phyloP scores from a whole-genome alignment of 2,329 filamentous ascomycete species.

The Colletotrichum spinosum region DNA sequence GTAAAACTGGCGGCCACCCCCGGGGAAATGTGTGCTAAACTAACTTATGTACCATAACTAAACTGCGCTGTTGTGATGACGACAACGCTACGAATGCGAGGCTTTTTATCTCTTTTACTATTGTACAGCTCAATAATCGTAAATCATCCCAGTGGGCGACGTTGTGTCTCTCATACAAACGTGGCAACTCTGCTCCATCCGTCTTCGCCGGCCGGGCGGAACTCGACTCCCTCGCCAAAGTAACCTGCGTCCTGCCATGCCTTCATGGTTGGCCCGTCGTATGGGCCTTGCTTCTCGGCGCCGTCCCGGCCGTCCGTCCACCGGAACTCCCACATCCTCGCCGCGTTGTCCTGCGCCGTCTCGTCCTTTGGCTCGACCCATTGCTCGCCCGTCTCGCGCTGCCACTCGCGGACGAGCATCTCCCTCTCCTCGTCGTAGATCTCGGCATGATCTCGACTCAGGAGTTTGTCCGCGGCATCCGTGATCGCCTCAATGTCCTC shows the following conservation, averaged over 20 bases:
- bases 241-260: constrained; percentile 94
- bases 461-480: constrained; percentile 87
- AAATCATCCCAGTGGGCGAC: background rate
- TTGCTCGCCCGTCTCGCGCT: constrained; percentile 85
- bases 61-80: constrained; percentile 27
- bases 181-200: constrained; percentile 64
- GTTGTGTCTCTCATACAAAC: constrained; percentile 52
- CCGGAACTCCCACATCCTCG: constrained; percentile 84
- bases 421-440: constrained; percentile 93
- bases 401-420: constrained; percentile 83
- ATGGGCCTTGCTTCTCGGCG: constrained; percentile 85
- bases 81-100: constrained; percentile 32
- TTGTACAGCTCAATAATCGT: background rate
- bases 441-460: constrained; percentile 86
- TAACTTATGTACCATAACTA: constrained; percentile 37
- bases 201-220: constrained; percentile 69
- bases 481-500: constrained; percentile 85
- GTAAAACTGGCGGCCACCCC: constrained; percentile 32
- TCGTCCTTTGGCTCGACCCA: constrained; percentile 71
- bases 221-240: constrained; percentile 90
- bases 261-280: constrained; percentile 85
- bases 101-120: constrained; percentile 24
- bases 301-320: constrained; percentile 92
- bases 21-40: constrained; percentile 36
- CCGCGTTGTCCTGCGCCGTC: constrained; percentile 42